Conservation (phyloP, 768 basidiomycete genomes). For the Termitomyces sp. region DNA sequence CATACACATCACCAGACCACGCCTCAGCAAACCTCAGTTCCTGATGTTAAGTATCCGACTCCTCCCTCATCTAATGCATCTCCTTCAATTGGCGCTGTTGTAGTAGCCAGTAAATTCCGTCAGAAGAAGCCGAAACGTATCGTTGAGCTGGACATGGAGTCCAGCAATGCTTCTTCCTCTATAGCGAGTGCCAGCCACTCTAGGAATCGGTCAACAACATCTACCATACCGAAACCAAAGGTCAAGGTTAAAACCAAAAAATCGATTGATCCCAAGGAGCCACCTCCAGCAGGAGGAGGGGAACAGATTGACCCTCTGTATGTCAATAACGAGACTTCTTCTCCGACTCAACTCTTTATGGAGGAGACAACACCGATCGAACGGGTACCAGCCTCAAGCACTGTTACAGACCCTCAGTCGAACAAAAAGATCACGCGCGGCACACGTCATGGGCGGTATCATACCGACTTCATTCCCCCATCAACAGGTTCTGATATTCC, state of each 20-base stretch:
- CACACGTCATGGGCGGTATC: conserved; percentile 43
- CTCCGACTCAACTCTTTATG: background rate
- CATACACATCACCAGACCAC: conserved; percentile 16
- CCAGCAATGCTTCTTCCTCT: conserved; percentile 26
- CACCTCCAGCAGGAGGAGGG: conserved; percentile 9
- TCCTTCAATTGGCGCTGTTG: conserved; percentile 33
- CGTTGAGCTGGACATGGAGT: conserved; percentile 64
- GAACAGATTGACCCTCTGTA: conserved; percentile 15
- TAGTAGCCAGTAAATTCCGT: conserved; percentile 35
- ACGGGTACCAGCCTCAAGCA: background rate
- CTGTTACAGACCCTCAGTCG: background rate
- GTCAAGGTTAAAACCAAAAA: conserved; percentile 18
- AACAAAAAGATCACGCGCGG: conserved; percentile 16
- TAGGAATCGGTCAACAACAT: conserved; percentile 26
- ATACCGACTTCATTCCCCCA: conserved; percentile 38
- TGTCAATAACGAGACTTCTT: background rate
- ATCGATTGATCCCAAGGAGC: conserved; percentile 5
- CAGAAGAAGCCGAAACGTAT: conserved; percentile 69
- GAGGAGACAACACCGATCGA: conserved; percentile 7
- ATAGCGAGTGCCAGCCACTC: conserved; percentile 21
- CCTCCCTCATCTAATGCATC: conserved; percentile 38
- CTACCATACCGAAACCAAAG: conserved; percentile 15
- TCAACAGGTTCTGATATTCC: conserved; percentile 10
- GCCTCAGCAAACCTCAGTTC: conserved; percentile 13
- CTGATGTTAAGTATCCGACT: conserved; percentile 22